Evolutionary conservation across 2,329 filamentous ascomycete genomes (phyloP).

Genomic region (Amauroascus verrucosus): DNA sequence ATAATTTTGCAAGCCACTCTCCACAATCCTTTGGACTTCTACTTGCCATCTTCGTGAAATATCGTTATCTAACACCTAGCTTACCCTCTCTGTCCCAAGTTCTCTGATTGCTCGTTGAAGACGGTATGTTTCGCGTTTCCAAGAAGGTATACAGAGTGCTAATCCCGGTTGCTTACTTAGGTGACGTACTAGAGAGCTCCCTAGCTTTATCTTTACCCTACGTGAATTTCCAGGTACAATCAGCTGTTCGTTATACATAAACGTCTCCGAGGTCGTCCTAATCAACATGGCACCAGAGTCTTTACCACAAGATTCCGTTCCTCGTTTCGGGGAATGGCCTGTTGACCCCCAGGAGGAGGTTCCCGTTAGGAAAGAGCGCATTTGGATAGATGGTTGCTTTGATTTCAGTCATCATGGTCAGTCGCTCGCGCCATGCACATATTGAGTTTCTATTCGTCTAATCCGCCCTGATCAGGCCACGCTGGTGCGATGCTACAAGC

Average conservation of each 20-base stretch:
- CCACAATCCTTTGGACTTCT: too few species aligned
- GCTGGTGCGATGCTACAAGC: conserved; percentile 95
- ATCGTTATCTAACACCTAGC: too few species aligned
- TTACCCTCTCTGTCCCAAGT: background rate
- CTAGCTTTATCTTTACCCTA: background rate
- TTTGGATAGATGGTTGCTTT: conserved; percentile 99
- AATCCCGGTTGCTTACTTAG: too few species aligned
- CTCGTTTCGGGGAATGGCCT: conserved; percentile 51
- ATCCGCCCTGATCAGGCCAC: conserved; percentile 52
- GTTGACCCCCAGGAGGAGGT: conserved; percentile 53
- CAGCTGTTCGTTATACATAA: background rate
- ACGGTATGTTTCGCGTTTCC: background rate
- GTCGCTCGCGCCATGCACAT: conserved; percentile 15
- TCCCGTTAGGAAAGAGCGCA: conserved; percentile 54
- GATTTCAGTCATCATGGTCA: conserved; percentile 96
- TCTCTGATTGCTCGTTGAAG: background rate
- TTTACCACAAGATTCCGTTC: conserved; percentile 28
- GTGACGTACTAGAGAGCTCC: too few species aligned
- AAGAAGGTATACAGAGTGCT: background rate
- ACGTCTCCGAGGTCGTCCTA: background rate
- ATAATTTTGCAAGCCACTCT: too few species aligned
- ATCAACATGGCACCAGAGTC: background rate
- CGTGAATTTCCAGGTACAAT: background rate
- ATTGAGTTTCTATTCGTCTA: conserved; percentile 7
- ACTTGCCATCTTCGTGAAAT: too few species aligned